These are phyloP conservation scores for Magnaporthiopsis rhizophila DNA, from an alignment of 2,329 filamentous ascomycete species.

Conservation along the genomic window DNA sequence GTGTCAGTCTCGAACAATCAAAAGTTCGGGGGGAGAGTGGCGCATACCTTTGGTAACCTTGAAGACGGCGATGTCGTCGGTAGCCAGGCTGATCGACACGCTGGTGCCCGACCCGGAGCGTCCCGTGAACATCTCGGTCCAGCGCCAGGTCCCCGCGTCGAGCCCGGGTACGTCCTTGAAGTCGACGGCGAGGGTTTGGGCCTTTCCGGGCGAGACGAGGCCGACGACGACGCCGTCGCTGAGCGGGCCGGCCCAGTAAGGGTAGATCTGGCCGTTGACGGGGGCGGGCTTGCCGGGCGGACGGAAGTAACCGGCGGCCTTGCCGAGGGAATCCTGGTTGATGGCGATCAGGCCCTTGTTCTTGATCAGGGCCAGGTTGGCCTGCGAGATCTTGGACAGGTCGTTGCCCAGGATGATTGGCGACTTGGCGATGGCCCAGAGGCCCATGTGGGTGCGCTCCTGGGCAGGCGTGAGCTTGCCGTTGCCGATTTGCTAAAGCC, in stretches of 20 bases:
- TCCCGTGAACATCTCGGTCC: constrained; percentile 25
- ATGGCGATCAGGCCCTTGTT: constrained; percentile 20
- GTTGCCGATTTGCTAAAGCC: constrained; percentile 13
- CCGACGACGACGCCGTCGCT: constrained; percentile 26
- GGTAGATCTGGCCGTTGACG: constrained; percentile 31
- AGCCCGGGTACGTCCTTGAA: constrained; percentile 34
- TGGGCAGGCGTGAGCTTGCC: constrained; percentile 14
- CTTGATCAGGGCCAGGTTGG: constrained; percentile 14
- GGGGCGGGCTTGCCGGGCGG: constrained; percentile 26
- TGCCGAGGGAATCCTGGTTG: constrained; percentile 20
- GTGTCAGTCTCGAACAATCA: too few species aligned
- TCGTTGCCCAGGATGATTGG: constrained; percentile 19
- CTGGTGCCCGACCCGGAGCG: constrained; percentile 16
- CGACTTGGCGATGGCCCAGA: constrained; percentile 22
- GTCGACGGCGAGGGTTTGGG: constrained; percentile 32
- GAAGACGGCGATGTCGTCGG: background rate
- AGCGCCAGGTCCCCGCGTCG: constrained; percentile 29
- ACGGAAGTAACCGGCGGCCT: constrained; percentile 17
- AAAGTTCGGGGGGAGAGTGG: too few species aligned
- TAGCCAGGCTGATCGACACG: constrained; percentile 15
- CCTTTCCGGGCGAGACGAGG: constrained; percentile 29
- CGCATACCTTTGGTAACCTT: background rate
- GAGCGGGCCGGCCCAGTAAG: constrained; percentile 31
- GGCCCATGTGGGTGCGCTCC: constrained; percentile 19
- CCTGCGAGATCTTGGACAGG: constrained; percentile 16